phyloP scores from a whole-genome alignment of 2,329 filamentous ascomycete genomes.

The Phaeosphaeriaceae sp. region DNA sequence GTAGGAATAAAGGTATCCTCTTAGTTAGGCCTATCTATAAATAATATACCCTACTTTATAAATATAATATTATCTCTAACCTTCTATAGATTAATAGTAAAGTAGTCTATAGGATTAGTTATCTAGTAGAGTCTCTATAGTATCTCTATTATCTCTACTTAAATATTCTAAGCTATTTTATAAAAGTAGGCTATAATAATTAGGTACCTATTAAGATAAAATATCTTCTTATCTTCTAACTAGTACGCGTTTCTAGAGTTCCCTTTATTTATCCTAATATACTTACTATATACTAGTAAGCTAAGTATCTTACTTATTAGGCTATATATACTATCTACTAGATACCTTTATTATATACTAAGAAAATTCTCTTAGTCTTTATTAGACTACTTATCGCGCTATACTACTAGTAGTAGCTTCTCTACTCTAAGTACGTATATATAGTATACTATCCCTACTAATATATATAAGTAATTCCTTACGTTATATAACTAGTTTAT shows the following conservation, averaged over 20 bases:
- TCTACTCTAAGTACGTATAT: slow-evolving; percentile 21
- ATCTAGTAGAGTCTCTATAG: slow-evolving; percentile 23
- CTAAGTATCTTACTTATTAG: slow-evolving; percentile 27
- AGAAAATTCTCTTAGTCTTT: slow-evolving; percentile 20
- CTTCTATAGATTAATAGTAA: slow-evolving; percentile 18
- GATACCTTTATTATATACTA: slow-evolving; percentile 13
- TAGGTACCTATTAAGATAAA: slow-evolving; percentile 16
- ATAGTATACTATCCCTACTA: slow-evolving; percentile 23
- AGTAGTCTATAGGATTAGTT: slow-evolving; percentile 9
- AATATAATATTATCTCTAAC: slow-evolving; percentile 23
- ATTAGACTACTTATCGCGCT: slow-evolving; percentile 14
- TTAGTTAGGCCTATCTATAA: slow-evolving; percentile 17
- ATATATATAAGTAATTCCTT: slow-evolving; percentile 24
- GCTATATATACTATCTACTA: slow-evolving; percentile 25
- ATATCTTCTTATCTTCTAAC: slow-evolving; percentile 18
- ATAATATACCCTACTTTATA: slow-evolving; percentile 19
- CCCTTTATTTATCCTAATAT: slow-evolving; percentile 15
- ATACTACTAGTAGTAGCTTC: slow-evolving; percentile 15
- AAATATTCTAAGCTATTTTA: slow-evolving; percentile 16
- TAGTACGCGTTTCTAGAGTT: slow-evolving; percentile 21
- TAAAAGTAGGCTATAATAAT: slow-evolving; percentile 22
- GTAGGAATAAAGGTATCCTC: too few species aligned
- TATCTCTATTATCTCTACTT: slow-evolving; percentile 15
- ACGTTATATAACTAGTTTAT: background rate
- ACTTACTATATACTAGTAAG: slow-evolving; percentile 27